Evolutionary conservation across 2,329 filamentous ascomycete genomes (phyloP).

Genomic region (Colletotrichum sansevieriae): DNA sequence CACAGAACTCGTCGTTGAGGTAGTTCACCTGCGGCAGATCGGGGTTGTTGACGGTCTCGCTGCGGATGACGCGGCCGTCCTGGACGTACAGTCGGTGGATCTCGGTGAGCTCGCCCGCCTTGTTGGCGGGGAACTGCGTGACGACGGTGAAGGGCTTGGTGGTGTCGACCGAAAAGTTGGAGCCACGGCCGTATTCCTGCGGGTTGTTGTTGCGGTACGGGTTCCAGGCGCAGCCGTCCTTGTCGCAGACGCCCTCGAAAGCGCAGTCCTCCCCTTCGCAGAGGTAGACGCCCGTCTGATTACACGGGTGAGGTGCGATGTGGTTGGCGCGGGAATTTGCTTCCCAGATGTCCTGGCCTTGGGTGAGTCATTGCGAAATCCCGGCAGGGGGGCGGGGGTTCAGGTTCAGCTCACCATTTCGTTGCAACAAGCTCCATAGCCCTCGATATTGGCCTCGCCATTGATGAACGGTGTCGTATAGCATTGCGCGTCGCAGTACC

Average conservation of each 20-base stretch:
- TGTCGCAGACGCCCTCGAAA: constrained; percentile 57
- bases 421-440: constrained; percentile 63
- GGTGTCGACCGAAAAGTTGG: constrained; percentile 52
- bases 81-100: constrained; percentile 65
- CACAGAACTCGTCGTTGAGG: constrained; percentile 54
- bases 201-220: constrained; percentile 49
- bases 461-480: constrained; percentile 64
- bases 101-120: constrained; percentile 54
- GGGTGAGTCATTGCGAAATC: not conserved
- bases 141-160: constrained; percentile 59
- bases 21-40: constrained; percentile 51
- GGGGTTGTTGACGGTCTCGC: constrained; percentile 51
- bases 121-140: constrained; percentile 61
- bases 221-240: constrained; percentile 60
- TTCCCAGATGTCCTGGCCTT: constrained; percentile 62
- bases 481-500: constrained; percentile 75
- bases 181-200: constrained; percentile 51
- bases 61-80: constrained; percentile 61
- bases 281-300: constrained; percentile 56
- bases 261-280: constrained; percentile 58
- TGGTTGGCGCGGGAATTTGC: constrained; percentile 61
- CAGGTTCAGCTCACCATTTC: constrained; percentile 56
- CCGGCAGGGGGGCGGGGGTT: rapidly evolving
- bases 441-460: constrained; percentile 58
- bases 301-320: constrained; percentile 64